These are phyloP conservation scores for Achlya hypogyna DNA, from an alignment of 352 stramenopile genomes.

Conservation along the genomic window DNA sequence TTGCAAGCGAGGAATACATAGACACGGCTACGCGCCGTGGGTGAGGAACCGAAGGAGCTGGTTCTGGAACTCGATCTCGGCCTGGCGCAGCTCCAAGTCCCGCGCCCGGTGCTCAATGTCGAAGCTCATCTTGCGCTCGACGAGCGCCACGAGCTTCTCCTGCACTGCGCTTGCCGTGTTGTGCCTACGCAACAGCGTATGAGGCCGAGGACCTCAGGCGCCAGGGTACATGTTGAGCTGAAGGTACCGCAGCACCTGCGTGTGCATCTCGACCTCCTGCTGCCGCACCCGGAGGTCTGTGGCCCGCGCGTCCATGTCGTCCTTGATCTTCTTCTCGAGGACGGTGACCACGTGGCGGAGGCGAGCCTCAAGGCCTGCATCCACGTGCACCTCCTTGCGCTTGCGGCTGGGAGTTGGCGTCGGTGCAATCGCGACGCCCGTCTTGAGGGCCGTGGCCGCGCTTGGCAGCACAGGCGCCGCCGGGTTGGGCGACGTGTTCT, in stretches of 20 bases:
- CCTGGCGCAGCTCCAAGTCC: constrained; percentile 63
- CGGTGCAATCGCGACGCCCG: too few species aligned
- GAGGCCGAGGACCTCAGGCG: background rate
- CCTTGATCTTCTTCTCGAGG: constrained; percentile 8
- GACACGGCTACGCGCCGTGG: background rate
- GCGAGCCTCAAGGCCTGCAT: background rate
- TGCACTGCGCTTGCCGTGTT: background rate
- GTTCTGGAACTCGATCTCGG: constrained; percentile 77
- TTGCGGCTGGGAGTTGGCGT: constrained; percentile 7
- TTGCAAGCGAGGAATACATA: background rate
- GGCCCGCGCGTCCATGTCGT: constrained; percentile 15
- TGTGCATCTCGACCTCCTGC: constrained; percentile 14
- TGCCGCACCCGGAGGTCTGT: constrained; percentile 2
- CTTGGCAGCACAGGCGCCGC: background rate
- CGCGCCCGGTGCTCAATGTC: constrained; percentile 72
- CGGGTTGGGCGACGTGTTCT: constrained; percentile 4
- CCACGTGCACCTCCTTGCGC: constrained; percentile 4
- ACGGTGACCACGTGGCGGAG: background rate
- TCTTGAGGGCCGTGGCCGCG: background rate
- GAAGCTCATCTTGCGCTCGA: constrained; percentile 76
- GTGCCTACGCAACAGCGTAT: background rate
- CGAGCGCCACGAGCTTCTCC: constrained; percentile 44
- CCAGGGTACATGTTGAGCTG: background rate
- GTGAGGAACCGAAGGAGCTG: constrained; percentile 67
- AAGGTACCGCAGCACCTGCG: constrained; percentile 6